Evolutionary conservation across 768 basidiomycete genomes (phyloP).

Genomic region (Mycena vitilis): DNA sequence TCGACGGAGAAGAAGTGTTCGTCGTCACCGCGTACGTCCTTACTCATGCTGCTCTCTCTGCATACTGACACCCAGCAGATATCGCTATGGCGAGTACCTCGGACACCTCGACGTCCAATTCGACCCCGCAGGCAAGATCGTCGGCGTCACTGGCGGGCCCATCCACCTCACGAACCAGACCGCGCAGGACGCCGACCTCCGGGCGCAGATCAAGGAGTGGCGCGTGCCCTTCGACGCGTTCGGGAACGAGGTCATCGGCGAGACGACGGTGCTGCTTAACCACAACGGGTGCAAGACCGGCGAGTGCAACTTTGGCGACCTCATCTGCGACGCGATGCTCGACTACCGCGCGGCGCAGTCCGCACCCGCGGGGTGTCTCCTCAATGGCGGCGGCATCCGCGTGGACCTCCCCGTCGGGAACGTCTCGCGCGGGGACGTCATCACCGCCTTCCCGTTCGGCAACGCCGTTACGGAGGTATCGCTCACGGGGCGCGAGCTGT

Average conservation of each 20-base stretch:
- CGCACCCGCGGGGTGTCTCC: constrained; percentile 48
- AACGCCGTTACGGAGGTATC: constrained; percentile 54
- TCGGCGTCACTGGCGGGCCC: constrained; percentile 54
- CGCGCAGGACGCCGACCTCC: constrained; percentile 48
- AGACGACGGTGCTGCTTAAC: constrained; percentile 48
- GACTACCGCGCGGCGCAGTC: constrained; percentile 46
- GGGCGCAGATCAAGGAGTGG: constrained; percentile 54
- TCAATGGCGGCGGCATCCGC: constrained; percentile 59
- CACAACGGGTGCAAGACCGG: constrained; percentile 52
- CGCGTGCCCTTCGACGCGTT: constrained; percentile 51
- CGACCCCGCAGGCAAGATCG: constrained; percentile 51
- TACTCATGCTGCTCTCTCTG: neutral
- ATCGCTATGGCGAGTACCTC: constrained; percentile 60
- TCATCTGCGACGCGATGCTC: constrained; percentile 56
- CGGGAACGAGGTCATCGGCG: constrained; percentile 50
- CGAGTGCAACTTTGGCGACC: constrained; percentile 59
- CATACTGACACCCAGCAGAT: constrained; percentile 29
- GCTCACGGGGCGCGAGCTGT: constrained; percentile 54
- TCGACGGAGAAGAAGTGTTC: constrained; percentile 58
- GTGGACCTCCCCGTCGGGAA: constrained; percentile 53
- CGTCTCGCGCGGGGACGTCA: constrained; percentile 52
- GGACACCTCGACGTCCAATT: constrained; percentile 58
- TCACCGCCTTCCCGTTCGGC: constrained; percentile 58
- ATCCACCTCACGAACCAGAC: constrained; percentile 55
- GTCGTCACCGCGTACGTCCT: constrained; percentile 51